Evolutionary conservation across 768 basidiomycete species (phyloP), one percentile per base, ranked within the genome.

Genomic region (Mycena floridula): DNA sequence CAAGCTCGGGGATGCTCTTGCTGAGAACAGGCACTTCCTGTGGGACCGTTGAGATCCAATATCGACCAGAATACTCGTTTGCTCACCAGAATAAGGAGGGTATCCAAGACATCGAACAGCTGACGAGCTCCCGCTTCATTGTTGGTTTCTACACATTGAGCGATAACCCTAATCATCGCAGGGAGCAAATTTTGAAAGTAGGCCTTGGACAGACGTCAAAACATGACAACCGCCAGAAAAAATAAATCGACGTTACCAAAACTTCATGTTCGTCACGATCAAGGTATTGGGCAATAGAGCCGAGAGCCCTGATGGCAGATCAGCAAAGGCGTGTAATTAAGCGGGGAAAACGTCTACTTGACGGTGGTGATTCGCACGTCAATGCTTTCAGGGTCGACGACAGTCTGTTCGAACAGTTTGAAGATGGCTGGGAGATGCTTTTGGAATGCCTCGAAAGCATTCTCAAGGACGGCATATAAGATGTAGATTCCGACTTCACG

Each of bases 31-130:
- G 94, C 18, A 90, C 82, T 74, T 99, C 96, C 90, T 92, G 22
- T 22, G 51, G 46, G 42, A 52, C 43, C 44, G 35, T 21, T 11
- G 23, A 28, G 32, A 15, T 12, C 13, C 40, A 9, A 26, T 15
- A 25, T 44, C 1, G 43, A 15, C 11, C 20, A 25, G 25, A 44
- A 9, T 8, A 30, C 9, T n/a, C n/a, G 36, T 12, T 25, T 39
- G 63, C 82, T 46, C 52, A 89, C 89, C 47, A 97, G 80, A 58
- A 98, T 95, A 38, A 95, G 76, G 38, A 98, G 81, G 0, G 91
- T 94, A 72, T 98, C 96, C 50, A 98, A 75, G 23, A 97, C 90
- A 59, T 99, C 96, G 57, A 97, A 96, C 21, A 93, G 72, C 57
- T 94, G 82, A 51, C 93, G 82, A 37, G 90, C 89, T 43, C 81